These are phyloP conservation scores for Keithomyces neogunnii DNA, from an alignment of 2,329 filamentous ascomycete genomes.

Conservation along the genomic window DNA sequence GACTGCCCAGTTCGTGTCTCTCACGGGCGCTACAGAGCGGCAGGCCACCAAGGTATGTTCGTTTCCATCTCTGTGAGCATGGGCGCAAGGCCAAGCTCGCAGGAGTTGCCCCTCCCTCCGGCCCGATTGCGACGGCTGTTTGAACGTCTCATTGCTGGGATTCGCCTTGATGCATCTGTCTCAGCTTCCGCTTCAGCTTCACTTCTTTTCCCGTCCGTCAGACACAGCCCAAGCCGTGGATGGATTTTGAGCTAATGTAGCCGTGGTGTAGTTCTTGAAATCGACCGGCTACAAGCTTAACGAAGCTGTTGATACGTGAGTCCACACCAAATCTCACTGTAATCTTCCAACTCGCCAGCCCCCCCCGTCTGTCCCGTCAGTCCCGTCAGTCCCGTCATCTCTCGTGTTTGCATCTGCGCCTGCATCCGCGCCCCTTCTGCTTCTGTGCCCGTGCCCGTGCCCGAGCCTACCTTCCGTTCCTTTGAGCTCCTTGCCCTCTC, in stretches of 20 bases:
- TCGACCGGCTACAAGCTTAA: slow-evolving; percentile 41
- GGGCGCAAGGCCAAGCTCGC: slow-evolving; percentile 1
- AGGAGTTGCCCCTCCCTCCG: neutral
- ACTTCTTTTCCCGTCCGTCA: neutral
- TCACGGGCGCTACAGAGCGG: slow-evolving; percentile 36
- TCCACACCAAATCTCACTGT: slow-evolving; percentile 16
- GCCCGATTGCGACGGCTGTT: slow-evolving; percentile 1
- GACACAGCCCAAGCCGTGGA: neutral
- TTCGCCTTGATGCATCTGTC: neutral
- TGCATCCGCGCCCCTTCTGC: neutral
- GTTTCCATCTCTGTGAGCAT: neutral
- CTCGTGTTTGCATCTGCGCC: neutral
- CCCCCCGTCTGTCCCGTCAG: neutral
- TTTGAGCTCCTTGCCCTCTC: neutral
- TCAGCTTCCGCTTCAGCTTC: neutral
- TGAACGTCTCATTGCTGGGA: neutral
- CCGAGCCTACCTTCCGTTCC: too few species aligned
- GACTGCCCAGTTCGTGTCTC: slow-evolving; percentile 31
- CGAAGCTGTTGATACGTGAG: slow-evolving; percentile 49
- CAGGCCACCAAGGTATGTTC: slow-evolving; percentile 35
- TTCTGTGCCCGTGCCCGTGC: too few species aligned
- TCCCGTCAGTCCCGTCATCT: neutral
- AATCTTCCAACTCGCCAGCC: neutral
- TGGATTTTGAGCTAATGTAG: slow-evolving; percentile 13
- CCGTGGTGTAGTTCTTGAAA: slow-evolving; percentile 35